These are phyloP conservation scores for Pseudocercospora vitis DNA, from an alignment of 2,329 filamentous ascomycete species.

Conservation along the genomic window DNA sequence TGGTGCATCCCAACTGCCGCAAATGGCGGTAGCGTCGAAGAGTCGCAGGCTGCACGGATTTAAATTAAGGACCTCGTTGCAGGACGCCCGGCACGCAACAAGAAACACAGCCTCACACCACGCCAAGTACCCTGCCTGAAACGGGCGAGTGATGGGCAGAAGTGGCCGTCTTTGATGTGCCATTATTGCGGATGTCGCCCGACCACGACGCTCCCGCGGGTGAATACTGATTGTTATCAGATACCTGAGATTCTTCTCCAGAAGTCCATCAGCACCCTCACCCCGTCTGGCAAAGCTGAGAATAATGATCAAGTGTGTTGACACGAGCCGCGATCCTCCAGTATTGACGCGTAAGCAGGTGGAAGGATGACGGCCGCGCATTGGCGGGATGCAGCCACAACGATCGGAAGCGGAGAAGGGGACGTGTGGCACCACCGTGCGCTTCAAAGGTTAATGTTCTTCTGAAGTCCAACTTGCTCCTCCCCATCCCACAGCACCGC, in stretches of 20 bases:
- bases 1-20: neutral
- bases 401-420: too few species aligned
- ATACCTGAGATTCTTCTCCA: neutral
- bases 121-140: neutral
- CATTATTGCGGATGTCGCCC: neutral
- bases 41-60: neutral
- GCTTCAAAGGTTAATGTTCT: too few species aligned
- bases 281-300: neutral
- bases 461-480: too few species aligned
- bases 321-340: neutral
- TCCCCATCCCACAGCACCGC: too few species aligned
- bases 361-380: conserved; percentile 6
- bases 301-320: neutral
- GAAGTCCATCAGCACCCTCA: neutral
- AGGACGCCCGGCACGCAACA: neutral
- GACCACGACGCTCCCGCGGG: too few species aligned
- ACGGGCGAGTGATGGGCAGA: neutral
- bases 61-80: conserved; percentile 1
- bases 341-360: conserved; percentile 8
- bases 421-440: too few species aligned
- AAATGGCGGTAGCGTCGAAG: neutral
- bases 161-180: neutral
- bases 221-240: too few species aligned
- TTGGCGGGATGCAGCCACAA: neutral
- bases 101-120: conserved; percentile 2